Evolutionary conservation across 495 filamentous ascomycete genomes (phyloP), one percentile per base, ranked within the genome.

Genomic region (Xylaria curta): DNA sequence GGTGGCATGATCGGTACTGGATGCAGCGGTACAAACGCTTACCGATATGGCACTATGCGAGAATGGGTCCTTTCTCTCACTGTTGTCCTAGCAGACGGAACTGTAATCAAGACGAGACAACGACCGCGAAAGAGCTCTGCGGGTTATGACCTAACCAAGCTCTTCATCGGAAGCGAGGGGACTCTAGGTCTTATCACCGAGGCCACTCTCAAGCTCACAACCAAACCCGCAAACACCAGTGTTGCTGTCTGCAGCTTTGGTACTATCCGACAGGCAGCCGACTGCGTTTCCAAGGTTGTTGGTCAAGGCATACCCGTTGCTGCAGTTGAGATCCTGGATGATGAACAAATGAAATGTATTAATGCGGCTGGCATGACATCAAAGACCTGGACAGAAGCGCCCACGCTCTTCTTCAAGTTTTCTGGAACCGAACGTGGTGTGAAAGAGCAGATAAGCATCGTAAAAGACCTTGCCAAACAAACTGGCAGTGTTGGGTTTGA

Each of bases 331-430:
- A 90, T 98, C 53, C 83, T 98, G 51, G 95, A 98, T 80, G 95
- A 98, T 76, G 91, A 94, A 38, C 94, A 97, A 82, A 98, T 98
- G 95, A 87, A 87, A 70, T 94, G 93, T 72, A 94, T 98, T 82
- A 98, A 98, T 81, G 78, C 85, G 54, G 89, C 91, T 6, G 93
- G 94, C 70, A 87, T 85, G 63, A 97, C 94, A 0, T 84, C 85
- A 8, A 89, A 90, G 64, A 79, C 77, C 10, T 97, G 95, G 93
- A 89, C 87, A 71, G 90, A 92, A 71, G 88, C 88, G 21, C 95
- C 95, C 5, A 97, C 95, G 4, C 82, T 98, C 4, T 97, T 98
- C 83, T 96, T 98, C 87, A 98, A 98, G 78, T 98, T 97, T 81
- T 87, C 89, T 19, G 94, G 95, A 42, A 96, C 93, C 0, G 85